These are phyloP conservation scores for Diutina neorugosa DNA, from an alignment of 1,139 yeast species.

Conservation along the genomic window DNA sequence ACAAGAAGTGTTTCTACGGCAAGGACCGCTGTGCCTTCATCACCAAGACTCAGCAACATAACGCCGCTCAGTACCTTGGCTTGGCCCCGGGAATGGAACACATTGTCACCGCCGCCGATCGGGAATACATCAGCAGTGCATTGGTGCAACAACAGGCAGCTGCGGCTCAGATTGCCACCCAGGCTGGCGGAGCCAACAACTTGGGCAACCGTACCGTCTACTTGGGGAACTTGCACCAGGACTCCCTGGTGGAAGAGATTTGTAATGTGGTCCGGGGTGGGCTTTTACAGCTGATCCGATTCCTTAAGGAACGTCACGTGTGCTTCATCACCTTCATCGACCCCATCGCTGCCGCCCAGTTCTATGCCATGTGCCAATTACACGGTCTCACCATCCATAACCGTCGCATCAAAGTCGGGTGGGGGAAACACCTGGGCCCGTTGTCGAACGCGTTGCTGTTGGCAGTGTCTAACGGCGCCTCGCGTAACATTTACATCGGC, in stretches of 20 bases:
- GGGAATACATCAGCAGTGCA: slow-evolving; percentile 41
- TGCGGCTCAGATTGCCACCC: slow-evolving; percentile 63
- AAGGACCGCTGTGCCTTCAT: slow-evolving; percentile 62
- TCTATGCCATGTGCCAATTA: slow-evolving; percentile 76
- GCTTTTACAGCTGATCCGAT: slow-evolving; percentile 58
- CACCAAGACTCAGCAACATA: slow-evolving; percentile 91
- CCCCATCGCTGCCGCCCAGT: slow-evolving; percentile 87
- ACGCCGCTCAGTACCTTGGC: slow-evolving; percentile 92
- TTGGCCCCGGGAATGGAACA: slow-evolving; percentile 86
- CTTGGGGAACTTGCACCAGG: slow-evolving; percentile 77
- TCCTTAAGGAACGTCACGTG: slow-evolving; percentile 70
- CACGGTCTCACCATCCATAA: slow-evolving; percentile 76
- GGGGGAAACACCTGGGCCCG: slow-evolving; percentile 96
- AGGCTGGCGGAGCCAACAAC: slow-evolving; percentile 67
- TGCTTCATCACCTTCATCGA: slow-evolving; percentile 90
- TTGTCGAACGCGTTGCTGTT: slow-evolving; percentile 66
- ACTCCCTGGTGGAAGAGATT: slow-evolving; percentile 78
- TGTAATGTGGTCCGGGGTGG: slow-evolving; percentile 96
- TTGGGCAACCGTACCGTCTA: slow-evolving; percentile 88
- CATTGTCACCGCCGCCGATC: slow-evolving; percentile 68
- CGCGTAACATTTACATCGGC: slow-evolving; percentile 85
- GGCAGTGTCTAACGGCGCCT: slow-evolving; percentile 91
- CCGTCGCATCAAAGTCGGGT: slow-evolving; percentile 76
- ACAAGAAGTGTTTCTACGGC: slow-evolving; percentile 48
- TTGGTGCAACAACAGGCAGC: slow-evolving; percentile 58